phyloP scores from a whole-genome alignment of 148 eudicot species.

The Amaranthus palmeri region DNA sequence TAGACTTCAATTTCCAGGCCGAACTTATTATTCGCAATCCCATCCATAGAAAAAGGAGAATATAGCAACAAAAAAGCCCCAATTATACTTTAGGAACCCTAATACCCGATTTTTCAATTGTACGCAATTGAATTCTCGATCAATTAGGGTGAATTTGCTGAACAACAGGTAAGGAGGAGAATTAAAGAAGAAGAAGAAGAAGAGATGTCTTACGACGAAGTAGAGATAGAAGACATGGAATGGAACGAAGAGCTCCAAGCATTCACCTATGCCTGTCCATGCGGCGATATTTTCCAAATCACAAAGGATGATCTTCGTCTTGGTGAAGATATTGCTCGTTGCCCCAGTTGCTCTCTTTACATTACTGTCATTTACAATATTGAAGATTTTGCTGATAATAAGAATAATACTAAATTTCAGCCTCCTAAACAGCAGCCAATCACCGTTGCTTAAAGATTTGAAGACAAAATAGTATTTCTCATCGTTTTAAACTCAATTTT shows the following conservation, averaged over 20 bases:
- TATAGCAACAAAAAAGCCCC: neutral
- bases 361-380: constrained; percentile 78
- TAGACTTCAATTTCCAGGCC: too few relatives aligned
- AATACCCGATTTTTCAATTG: neutral
- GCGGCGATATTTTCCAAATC: constrained; percentile 88
- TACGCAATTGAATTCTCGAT: neutral
- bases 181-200: too few relatives aligned
- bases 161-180: neutral
- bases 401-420: constrained; percentile 27
- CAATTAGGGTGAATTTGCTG: neutral
- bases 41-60: neutral
- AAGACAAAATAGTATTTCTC: neutral
- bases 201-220: constrained; percentile 91
- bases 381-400: constrained; percentile 56
- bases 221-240: constrained; percentile 99
- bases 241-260: constrained; percentile 81
- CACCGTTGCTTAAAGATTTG: constrained; percentile 46
- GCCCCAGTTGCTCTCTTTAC: constrained; percentile 91
- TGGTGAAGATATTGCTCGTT: constrained; percentile 92
- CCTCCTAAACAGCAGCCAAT: constrained; percentile 56
- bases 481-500: neutral
- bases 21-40: too few relatives aligned
- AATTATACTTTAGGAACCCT: constrained; percentile 1
- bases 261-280: constrained; percentile 84
- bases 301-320: constrained; percentile 68